phyloP scores from a whole-genome alignment of 2,329 filamentous ascomycete species.

The Cordyceps tenuipes region DNA sequence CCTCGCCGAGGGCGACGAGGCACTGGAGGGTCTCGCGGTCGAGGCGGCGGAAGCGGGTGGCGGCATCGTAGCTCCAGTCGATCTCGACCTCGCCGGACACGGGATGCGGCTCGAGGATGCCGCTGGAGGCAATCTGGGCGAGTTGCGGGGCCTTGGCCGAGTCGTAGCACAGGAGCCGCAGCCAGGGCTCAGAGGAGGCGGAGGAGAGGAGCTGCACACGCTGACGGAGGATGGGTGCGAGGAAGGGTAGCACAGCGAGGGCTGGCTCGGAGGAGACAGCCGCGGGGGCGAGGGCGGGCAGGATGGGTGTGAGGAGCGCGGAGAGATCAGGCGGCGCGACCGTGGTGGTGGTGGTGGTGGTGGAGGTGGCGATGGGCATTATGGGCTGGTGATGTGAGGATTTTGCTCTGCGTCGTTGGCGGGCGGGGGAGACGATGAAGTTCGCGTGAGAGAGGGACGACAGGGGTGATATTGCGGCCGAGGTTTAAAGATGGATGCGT shows the following conservation, averaged over 20 bases:
- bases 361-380: background rate
- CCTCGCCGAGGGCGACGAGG: conserved; percentile 50
- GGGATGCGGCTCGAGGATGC: conserved; percentile 69
- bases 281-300: conserved; percentile 52
- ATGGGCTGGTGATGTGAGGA: background rate
- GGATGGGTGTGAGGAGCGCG: conserved; percentile 45
- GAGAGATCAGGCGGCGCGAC: conserved; percentile 36
- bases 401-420: conserved; percentile 22
- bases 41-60: conserved; percentile 56
- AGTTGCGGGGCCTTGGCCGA: conserved; percentile 47
- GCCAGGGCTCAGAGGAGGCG: conserved; percentile 57
- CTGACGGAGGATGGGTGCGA: conserved; percentile 59
- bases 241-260: conserved; percentile 46
- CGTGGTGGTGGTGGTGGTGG: conserved; percentile 15
- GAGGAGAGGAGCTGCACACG: conserved; percentile 57
- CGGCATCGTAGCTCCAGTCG: conserved; percentile 56
- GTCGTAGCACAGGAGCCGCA: conserved; percentile 65
- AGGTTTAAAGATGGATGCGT: background rate
- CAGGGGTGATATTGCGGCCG: no score
- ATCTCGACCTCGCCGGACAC: conserved; percentile 73
- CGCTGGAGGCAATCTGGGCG: conserved; percentile 41
- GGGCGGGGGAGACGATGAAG: background rate
- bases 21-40: conserved; percentile 70
- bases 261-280: conserved; percentile 50
- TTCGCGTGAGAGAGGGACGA: background rate